These are phyloP conservation scores for Solanum pimpinellifolium DNA, from an alignment of 257 asterid species.

Conservation along the genomic window DNA sequence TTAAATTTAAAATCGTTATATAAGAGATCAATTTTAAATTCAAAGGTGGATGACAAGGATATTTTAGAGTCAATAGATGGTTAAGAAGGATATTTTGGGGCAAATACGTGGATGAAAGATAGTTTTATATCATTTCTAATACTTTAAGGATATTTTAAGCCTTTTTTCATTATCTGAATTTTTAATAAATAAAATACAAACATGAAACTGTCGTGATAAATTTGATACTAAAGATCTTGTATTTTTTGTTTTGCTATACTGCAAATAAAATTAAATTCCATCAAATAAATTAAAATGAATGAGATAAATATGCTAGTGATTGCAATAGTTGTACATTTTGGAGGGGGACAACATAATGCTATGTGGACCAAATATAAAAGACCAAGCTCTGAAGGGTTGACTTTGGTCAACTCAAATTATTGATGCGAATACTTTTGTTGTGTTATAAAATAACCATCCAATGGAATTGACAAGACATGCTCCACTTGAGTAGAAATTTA, in stretches of 20 bases:
- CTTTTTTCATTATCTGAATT: not conserved
- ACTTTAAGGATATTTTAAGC: no score
- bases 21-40: no score
- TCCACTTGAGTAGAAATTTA: not conserved
- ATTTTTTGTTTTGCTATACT: not conserved
- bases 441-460: not conserved
- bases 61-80: no score
- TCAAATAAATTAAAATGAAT: not conserved
- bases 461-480: not conserved
- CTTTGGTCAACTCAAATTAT: not conserved
- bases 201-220: not conserved
- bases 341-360: not conserved
- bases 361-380: not conserved
- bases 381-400: not conserved
- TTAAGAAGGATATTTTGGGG: no score
- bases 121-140: no score
- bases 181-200: not conserved
- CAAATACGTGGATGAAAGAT: no score
- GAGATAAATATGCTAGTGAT: not conserved
- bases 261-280: not conserved
- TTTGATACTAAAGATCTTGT: not conserved
- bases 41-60: no score
- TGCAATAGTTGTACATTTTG: not conserved
- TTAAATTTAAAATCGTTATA: no score
- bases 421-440: not conserved